Base-by-base conservation (phyloP, 139 green algal species). In the Asterochloris erici region DNA sequence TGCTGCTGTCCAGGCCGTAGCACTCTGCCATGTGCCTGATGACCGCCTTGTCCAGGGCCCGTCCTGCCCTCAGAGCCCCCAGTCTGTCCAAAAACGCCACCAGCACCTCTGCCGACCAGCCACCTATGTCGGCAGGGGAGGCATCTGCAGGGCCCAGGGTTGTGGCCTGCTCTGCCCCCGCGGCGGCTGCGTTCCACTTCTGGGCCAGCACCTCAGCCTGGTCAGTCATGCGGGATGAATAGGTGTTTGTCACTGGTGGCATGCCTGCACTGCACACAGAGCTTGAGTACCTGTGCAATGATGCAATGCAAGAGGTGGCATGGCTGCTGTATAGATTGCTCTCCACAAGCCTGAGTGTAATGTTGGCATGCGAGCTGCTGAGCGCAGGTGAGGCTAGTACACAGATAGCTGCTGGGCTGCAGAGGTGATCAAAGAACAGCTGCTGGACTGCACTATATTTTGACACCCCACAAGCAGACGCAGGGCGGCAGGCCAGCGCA, bases 31-130 rank as follows among this genome's bases (percentile, higher is more conserved):
- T 87, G 21, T 74, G 71, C 66, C 89, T 82, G 0, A 86, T 93
- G 26, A 84, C 81, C 38, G 61, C 19, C 15, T 73, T 70, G 66
- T 90, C 73, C 77, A 92, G 73, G 0, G 89, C 83, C 68, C 84
- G 83, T 73, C 85, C 47, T 10, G 78, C 68, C 60, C 91, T 79
- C 63, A 92, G 85, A 85, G 92, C 81, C 1, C 26, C 74, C 79
- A 97, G 91, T 85, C 90, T 91, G 27, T 94, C 91, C 70, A 97
- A 84, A 84, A 95, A 95, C 4, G 88, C 89, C 61, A 90, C 86
- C 13, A 91, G 26, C 84, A 93, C 92, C 27, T 91, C 88, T 24
- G 79, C 84, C 81, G 81, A 87, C 92, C 91, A 96, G 68, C 81
- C 89, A 63, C 87, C 73, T 17, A 96, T 88, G 85, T 95, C 94